Conservation (phyloP, 768 basidiomycete species). For the Hericium rajendrae region DNA sequence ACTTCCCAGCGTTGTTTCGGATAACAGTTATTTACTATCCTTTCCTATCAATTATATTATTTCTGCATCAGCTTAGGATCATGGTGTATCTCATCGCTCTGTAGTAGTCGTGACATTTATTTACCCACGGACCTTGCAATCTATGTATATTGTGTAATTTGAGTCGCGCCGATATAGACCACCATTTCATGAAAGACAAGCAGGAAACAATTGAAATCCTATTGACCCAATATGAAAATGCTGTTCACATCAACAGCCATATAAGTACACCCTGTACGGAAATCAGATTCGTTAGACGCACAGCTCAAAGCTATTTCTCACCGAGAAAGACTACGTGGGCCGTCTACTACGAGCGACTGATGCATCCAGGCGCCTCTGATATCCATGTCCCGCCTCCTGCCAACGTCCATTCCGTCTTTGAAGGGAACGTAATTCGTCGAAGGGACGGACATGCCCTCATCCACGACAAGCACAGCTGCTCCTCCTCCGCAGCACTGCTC, state of each 20-base stretch:
- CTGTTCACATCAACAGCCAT: no score
- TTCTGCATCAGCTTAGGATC: neutral
- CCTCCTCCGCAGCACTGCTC: slow-evolving; percentile 31
- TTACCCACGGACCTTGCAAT: neutral
- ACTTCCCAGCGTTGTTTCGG: neutral
- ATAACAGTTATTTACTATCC: neutral
- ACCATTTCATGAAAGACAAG: no score
- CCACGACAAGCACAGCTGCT: slow-evolving; percentile 48
- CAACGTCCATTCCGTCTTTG: slow-evolving; percentile 40
- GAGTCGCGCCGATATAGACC: neutral
- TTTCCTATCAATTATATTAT: neutral
- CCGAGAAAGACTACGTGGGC: no score
- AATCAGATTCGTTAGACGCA: no score
- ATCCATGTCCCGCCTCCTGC: slow-evolving; percentile 17
- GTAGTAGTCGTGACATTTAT: neutral
- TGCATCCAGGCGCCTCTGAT: neutral
- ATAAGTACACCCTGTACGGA: no score
- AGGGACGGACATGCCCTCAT: slow-evolving; percentile 42
- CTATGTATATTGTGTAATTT: neutral
- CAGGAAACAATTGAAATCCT: no score
- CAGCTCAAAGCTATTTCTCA: no score
- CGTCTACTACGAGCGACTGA: neutral
- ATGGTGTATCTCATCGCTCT: neutral
- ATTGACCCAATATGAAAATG: no score
- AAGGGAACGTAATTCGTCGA: slow-evolving; percentile 45